Evolutionary conservation across 805 yeast genomes (phyloP).

Genomic region (Wickerhamomyces subpelliculosus): DNA sequence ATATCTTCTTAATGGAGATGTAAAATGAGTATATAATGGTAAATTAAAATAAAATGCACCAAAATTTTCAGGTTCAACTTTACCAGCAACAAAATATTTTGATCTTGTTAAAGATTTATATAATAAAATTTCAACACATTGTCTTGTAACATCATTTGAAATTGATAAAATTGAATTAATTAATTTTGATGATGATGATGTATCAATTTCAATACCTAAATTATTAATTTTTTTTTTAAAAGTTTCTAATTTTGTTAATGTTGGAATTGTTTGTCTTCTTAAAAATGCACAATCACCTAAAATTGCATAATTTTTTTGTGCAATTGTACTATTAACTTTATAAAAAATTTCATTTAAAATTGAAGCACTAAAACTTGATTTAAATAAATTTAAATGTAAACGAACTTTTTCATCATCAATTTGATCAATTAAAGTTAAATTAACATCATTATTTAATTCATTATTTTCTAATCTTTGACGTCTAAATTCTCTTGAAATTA

Average conservation of each 20-base stretch:
- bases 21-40: constrained; percentile 88
- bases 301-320: constrained; percentile 66
- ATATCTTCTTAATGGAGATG: constrained; percentile 87
- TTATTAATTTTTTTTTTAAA: constrained; percentile 65
- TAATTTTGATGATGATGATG: constrained; percentile 63
- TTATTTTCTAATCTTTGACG: constrained; percentile 55
- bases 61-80: constrained; percentile 68
- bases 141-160: constrained; percentile 54
- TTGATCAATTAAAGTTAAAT: constrained; percentile 65
- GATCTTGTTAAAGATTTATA: constrained; percentile 81
- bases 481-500: constrained; percentile 63
- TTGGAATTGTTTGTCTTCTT: constrained; percentile 84
- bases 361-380: constrained; percentile 46
- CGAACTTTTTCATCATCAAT: constrained; percentile 81
- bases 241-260: constrained; percentile 70
- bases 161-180: constrained; percentile 64
- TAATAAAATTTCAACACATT: constrained; percentile 71
- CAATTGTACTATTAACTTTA: constrained; percentile 80
- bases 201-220: constrained; percentile 64
- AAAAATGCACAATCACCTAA: constrained; percentile 78
- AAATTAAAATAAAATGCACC: constrained; percentile 77
- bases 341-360: constrained; percentile 70
- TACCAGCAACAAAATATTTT: constrained; percentile 83
- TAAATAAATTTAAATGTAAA: constrained; percentile 66
- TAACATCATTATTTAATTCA: constrained; percentile 36